Evolutionary conservation across 441 rosid genomes (phyloP), one percentile per base, ranked within the genome.

Genomic region (Erodium chrysanthum): DNA sequence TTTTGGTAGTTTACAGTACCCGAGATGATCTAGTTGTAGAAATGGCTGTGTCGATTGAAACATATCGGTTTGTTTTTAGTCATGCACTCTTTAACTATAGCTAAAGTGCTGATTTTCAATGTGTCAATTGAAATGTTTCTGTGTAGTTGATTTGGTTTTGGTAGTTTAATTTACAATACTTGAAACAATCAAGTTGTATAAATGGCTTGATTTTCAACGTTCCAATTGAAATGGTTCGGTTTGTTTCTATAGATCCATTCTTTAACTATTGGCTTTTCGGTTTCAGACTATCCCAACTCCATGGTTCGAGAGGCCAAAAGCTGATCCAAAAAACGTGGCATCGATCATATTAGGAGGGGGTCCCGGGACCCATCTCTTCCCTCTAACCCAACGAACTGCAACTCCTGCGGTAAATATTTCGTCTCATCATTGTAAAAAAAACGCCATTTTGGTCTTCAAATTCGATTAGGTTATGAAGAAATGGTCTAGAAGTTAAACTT

Each of bases 341-440:
- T 81, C 96, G 0, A 80, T 94, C 81, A 86, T 94, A 82, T 73
- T 94, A 64, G 97, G 97, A 74, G 96, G 98, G 71, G 98, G 98
- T 66, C 83, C 87, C 29, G 97, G 97, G 64, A 86, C 87, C 79
- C 81, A 85, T 23, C 91, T 94, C 71, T 89, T 89, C 75, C 97
- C 97, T 60, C 94, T 94, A 52, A 94, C 96, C 71, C 81, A 69
- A 77, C 84, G 94, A 73, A 82, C 92, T 11, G 96, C 98, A 7
- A 87, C 89, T 54, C 98, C 97, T 5, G 96, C 94, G 75, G 98
- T 94, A 78, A 85, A 31, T 11, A 15, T 14, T 29, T 23, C 15
- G 7, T 17, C 11, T 64, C 44, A 4, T 31, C 33, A 7, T 4
- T n/a, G 54, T 31, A 31, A 31, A 31, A 0, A 1, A 4, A n/a